These are phyloP conservation scores for Vanilla planifolia DNA, from an alignment of 106 monocot genomes.

Conservation along the genomic window DNA sequence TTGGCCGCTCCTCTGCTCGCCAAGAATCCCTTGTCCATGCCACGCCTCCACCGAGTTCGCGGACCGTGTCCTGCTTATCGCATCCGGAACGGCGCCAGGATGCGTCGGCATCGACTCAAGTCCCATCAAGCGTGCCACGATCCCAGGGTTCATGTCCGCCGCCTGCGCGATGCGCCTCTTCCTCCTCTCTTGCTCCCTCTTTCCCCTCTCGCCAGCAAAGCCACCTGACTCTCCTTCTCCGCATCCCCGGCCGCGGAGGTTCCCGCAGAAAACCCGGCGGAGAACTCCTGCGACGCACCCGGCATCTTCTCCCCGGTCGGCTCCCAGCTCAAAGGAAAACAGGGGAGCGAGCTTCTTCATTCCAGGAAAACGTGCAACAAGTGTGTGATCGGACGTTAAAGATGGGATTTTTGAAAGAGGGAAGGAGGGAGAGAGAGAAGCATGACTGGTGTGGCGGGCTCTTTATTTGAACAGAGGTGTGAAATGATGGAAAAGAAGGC, in stretches of 20 bases:
- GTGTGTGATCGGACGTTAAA: neutral
- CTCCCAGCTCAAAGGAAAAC: slow-evolving; percentile 8
- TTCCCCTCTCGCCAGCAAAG: neutral
- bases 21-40: slow-evolving; percentile 5
- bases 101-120: slow-evolving; percentile 25
- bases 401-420: slow-evolving; percentile 4
- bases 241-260: neutral
- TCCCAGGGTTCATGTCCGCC: neutral
- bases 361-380: neutral
- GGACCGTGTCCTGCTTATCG: slow-evolving; percentile 17
- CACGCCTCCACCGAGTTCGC: slow-evolving; percentile 22
- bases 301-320: neutral
- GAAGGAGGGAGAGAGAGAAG: neutral
- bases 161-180: neutral
- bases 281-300: slow-evolving; percentile 20
- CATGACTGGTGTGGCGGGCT: neutral
- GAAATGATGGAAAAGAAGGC: neutral
- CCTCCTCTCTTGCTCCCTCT: slow-evolving; percentile 3
- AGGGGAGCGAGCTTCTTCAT: neutral
- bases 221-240: neutral
- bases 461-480: neutral
- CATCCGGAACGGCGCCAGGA: neutral
- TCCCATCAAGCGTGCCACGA: slow-evolving; percentile 44
- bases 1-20: neutral
- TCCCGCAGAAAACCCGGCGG: slow-evolving; percentile 7